Evolutionary conservation across 495 filamentous ascomycete species (phyloP).

Genomic region (Amorphotheca resinae): DNA sequence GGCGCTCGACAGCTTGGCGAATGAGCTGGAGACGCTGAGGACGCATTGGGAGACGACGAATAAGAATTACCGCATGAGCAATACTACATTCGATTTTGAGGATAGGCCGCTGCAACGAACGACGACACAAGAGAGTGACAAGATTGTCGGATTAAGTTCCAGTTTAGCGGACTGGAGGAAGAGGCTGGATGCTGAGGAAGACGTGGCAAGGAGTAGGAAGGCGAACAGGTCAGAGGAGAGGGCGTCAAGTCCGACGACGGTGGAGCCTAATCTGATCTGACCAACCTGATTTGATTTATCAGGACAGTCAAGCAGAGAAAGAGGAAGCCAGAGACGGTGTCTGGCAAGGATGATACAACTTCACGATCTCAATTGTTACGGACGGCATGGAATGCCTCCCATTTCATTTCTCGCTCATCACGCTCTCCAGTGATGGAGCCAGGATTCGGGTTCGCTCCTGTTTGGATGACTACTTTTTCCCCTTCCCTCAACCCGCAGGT

Average conservation of each 20-base stretch:
- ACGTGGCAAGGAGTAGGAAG: slow-evolving; percentile 13
- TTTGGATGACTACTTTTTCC: no score
- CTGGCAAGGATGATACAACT: no score
- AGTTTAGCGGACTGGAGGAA: slow-evolving; percentile 66
- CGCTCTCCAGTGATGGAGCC: no score
- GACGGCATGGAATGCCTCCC: no score
- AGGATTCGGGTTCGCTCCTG: no score
- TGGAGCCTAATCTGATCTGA: slow-evolving; percentile 3
- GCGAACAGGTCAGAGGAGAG: slow-evolving; percentile 1
- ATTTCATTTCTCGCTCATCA: no score
- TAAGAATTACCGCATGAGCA: slow-evolving; percentile 83
- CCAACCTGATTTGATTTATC: slow-evolving; percentile 14
- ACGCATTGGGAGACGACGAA: slow-evolving; percentile 92
- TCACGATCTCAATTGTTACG: no score
- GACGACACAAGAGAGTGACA: slow-evolving; percentile 18
- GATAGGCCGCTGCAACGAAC: slow-evolving; percentile 30
- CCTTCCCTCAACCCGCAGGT: no score
- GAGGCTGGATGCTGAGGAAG: slow-evolving; percentile 53
- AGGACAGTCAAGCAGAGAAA: no score
- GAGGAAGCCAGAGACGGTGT: no score
- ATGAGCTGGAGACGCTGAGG: slow-evolving; percentile 78
- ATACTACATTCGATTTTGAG: slow-evolving; percentile 68
- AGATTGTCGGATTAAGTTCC: slow-evolving; percentile 42
- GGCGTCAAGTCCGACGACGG: slow-evolving; percentile 5
- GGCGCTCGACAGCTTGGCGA: slow-evolving; percentile 82